These are phyloP conservation scores for Chytridium lagenaria DNA, from an alignment of 371 early-diverging fungal genomes.

Conservation along the genomic window DNA sequence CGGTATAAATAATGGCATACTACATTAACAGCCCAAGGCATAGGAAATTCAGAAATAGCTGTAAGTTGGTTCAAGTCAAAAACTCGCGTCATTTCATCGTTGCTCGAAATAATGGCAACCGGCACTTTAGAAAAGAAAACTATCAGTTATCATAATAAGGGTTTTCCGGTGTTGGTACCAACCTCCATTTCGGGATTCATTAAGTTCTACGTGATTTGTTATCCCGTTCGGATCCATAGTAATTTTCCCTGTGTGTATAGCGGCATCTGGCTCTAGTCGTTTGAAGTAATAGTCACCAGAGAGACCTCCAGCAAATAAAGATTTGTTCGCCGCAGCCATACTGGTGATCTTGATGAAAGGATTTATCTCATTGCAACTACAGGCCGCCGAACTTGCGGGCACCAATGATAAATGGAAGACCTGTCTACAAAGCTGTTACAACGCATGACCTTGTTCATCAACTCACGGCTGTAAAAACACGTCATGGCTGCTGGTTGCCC, in stretches of 20 bases:
- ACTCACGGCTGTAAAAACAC: constrained; percentile 69
- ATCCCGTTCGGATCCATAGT: constrained; percentile 59
- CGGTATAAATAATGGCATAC: constrained; percentile 14
- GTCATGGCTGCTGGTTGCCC: constrained; percentile 74
- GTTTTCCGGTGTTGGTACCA: too few relatives aligned
- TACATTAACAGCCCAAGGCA: constrained; percentile 77
- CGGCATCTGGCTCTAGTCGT: constrained; percentile 29
- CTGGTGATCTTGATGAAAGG: constrained; percentile 39
- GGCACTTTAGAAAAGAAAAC: constrained; percentile 16
- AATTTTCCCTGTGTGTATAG: constrained; percentile 45
- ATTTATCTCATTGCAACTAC: constrained; percentile 58
- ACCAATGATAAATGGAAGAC: constrained; percentile 65
- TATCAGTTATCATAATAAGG: too few relatives aligned
- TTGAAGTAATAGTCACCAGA: constrained; percentile 56
- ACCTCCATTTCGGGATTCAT: constrained; percentile 48
- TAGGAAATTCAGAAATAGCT: constrained; percentile 43
- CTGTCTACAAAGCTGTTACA: background rate
- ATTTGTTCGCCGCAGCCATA: constrained; percentile 50
- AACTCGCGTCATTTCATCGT: constrained; percentile 61
- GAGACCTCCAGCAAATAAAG: constrained; percentile 64
- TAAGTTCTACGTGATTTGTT: constrained; percentile 69
- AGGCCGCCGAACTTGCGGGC: constrained; percentile 60
- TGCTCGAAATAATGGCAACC: constrained; percentile 64
- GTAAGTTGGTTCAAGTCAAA: constrained; percentile 59
- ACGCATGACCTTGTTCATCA: background rate